Conservation (phyloP, 2,329 filamentous ascomycete genomes). For the Diaporthe citrichinensis region DNA sequence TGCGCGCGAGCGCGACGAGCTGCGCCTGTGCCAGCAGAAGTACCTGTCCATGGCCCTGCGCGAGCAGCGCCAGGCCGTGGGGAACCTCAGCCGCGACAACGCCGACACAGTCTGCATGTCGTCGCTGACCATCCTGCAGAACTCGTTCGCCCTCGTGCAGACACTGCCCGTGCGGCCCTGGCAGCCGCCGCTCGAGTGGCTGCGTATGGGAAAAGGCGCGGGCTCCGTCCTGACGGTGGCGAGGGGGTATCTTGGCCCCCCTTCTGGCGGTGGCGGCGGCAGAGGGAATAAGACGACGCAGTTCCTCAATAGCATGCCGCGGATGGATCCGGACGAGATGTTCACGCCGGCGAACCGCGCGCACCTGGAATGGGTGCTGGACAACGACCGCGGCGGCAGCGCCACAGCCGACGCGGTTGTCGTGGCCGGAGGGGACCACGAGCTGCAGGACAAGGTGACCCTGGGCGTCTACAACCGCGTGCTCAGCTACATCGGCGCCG, state of each 20-base stretch:
- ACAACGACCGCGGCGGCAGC: conserved; percentile 45
- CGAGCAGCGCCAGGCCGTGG: conserved; percentile 54
- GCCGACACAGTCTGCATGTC: conserved; percentile 55
- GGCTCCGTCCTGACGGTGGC: conserved; percentile 51
- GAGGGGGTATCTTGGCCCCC: conserved; percentile 43
- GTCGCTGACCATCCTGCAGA: conserved; percentile 53
- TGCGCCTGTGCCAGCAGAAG: conserved; percentile 51
- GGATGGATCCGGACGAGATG: conserved; percentile 50
- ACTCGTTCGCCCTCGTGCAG: conserved; percentile 56
- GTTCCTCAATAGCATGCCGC: conserved; percentile 49
- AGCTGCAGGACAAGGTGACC: conserved; percentile 49
- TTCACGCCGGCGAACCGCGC: conserved; percentile 50
- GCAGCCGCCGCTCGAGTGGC: conserved; percentile 56
- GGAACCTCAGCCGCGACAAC: conserved; percentile 47
- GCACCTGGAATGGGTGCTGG: conserved; percentile 52
- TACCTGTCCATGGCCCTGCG: conserved; percentile 54
- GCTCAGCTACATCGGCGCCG: conserved; percentile 53
- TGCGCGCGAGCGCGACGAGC: conserved; percentile 39
- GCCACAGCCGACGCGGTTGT: conserved; percentile 41
- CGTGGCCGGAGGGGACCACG: conserved; percentile 44
- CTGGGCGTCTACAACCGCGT: conserved; percentile 50
- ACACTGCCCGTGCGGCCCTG: conserved; percentile 53
- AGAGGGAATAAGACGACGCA: conserved; percentile 45
- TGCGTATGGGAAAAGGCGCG: conserved; percentile 53
- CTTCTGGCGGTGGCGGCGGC: conserved; percentile 23